Percentiles rank a stretch among this genome's conserved stretches.
Evolutionary conservation across 2,329 filamentous ascomycete genomes (phyloP).

Genomic region (Hymenoscyphus scutula): DNA sequence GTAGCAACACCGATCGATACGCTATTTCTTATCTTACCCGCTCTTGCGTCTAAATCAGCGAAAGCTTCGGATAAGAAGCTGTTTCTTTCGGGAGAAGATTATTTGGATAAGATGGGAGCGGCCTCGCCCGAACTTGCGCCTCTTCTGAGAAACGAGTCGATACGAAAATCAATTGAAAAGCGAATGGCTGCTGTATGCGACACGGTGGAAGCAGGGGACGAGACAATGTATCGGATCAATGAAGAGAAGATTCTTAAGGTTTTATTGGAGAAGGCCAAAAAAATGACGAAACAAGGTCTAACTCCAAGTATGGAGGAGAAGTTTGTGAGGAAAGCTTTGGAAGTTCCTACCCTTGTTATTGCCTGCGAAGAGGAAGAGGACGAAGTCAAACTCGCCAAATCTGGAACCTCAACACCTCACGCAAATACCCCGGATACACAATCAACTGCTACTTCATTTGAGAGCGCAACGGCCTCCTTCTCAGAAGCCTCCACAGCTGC

Average conservation of each 20-base stretch:
- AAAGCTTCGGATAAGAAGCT: constrained; percentile 55
- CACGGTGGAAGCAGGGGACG: constrained; percentile 76
- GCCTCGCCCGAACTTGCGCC: constrained; percentile 56
- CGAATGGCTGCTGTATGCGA: constrained; percentile 75
- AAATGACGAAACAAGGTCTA: constrained; percentile 62
- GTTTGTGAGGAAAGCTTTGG: constrained; percentile 73
- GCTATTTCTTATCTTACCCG: constrained; percentile 77
- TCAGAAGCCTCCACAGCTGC: constrained; percentile 39
- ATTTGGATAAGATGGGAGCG: constrained; percentile 61
- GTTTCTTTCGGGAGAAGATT: constrained; percentile 69
- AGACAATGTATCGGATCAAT: constrained; percentile 80
- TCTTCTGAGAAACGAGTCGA: constrained; percentile 48
- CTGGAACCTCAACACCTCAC: constrained; percentile 34
- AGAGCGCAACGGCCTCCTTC: constrained; percentile 39
- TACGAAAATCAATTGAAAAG: constrained; percentile 54
- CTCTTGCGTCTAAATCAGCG: constrained; percentile 51
- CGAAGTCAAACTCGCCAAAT: constrained; percentile 20
- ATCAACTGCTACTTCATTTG: constrained; percentile 32
- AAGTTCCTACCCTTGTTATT: constrained; percentile 70
- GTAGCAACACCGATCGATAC: constrained; percentile 82
- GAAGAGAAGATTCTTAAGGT: constrained; percentile 65
- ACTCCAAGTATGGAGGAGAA: constrained; percentile 81
- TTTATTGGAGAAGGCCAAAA: constrained; percentile 68
- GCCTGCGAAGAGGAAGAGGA: constrained; percentile 50
- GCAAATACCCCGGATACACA: constrained; percentile 36